Base-by-base conservation (phyloP, 164 flowering plant genomes). In the Taxillus chinensis region DNA sequence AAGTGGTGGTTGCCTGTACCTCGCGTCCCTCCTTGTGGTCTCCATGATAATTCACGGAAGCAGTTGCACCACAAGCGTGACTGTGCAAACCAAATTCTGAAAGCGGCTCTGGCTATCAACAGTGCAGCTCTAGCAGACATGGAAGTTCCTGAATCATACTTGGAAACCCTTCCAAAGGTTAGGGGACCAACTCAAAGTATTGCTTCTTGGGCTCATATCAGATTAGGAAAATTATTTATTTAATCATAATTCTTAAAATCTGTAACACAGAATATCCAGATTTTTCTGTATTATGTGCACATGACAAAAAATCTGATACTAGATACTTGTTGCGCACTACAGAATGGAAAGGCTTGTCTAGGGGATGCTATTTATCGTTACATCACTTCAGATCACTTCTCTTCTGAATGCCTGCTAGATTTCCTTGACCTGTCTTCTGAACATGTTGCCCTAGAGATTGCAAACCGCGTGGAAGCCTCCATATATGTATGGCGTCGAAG, bases 1-100 rank as follows among this genome's bases (percentile, higher is more conserved):
- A 93, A 90, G 67, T 93, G 99, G 99, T 93, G 99, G 99, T 80
- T 93, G n/a, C 99, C 97, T 43, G 90, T 86, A 9, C 97, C 99
- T 38, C 86, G 92, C 48, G 83, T 93, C n/a, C 89, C 96, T 42
- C 53, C 79, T 7, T 78, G 78, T 37, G 97, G 97, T 50, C 88
- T 93, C 49, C 67, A 67, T 39, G 97, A 90, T 45, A 70, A 69
- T 50, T 73, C 86, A 4, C 77, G 91, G 66, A 93, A 81, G 70
- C 81, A 81, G 64, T 73, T 93, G 76, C 71, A 69, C 45, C 82
- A 89, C 74, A 87, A 81, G 15, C 89, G 96, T 41, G 99, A 93
- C 71, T 84, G 84, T 67, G 71, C 95, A 3, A 83, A 74, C 63
- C 99, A 93, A 68, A 93, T 93, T 62, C 77, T 89, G 14, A 93